Evolutionary conservation across 495 filamentous ascomycete species (phyloP), one percentile per base, ranked within the genome.

Genomic region (Daldinia bambusicola): DNA sequence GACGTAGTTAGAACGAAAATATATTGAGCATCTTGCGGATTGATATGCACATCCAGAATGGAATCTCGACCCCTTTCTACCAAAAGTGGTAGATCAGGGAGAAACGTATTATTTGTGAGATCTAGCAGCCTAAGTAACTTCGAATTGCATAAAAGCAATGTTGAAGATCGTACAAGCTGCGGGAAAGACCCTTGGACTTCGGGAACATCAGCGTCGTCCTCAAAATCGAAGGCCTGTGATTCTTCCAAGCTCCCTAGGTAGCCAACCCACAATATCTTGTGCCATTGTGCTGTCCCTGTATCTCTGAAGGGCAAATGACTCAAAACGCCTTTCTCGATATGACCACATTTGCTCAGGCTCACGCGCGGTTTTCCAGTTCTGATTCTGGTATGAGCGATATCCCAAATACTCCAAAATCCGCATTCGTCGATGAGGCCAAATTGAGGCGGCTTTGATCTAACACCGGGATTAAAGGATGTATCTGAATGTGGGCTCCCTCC

Each of bases 321-420:
- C 30, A 76, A 36, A 56, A 78, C 26, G 30, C 76, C 74, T 30
- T 61, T 64, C 51, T 72, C 67, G 43, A 78, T 67, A 67, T 76
- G 74, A 10, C 76, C 76, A 34, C 71, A 73, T 45, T 34, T 48
- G 26, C n/a, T 67, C 7, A 74, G 36, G 13, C 31, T 55, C 22
- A 57, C 36, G 14, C 26, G 63, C 14, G 66, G 67, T 45, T 65
- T 62, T 52, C 50, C 16, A 13, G 66, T 53, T 40, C 76, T 78
- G 16, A 41, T 3, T 66, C 18, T 74, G 6, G 45, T 71, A 55
- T 72, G 63, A 38, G 58, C 8, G 30, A 96, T 78, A 63, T 93
- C 86, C 89, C 90, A 96, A 4, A 96, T 76, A 70, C 81, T 89
- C 94, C 94, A 97, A 36, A 82, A 81, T 0, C 93, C 94, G 50